phyloP scores from a whole-genome alignment of 257 asterid species.

The Solanum microdontum region DNA sequence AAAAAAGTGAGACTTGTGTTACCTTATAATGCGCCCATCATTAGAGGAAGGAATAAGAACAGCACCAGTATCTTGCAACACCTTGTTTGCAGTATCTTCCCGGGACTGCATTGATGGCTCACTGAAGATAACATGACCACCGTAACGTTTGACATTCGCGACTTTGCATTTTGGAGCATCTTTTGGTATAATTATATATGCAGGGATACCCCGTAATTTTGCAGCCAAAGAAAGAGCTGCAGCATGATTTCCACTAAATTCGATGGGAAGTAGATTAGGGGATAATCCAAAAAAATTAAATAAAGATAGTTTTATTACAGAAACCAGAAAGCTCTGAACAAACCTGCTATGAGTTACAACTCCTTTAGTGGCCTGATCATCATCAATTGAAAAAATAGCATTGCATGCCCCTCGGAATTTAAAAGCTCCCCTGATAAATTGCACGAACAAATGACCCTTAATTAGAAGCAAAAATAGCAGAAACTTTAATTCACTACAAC shows the following conservation, averaged over 20 bases:
- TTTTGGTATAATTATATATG: slow-evolving; percentile 67
- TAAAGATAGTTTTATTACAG: not conserved
- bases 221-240: slow-evolving; percentile 98
- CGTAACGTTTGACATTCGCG: slow-evolving; percentile 74
- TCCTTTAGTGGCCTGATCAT: slow-evolving; percentile 67
- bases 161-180: slow-evolving; percentile 91
- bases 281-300: slow-evolving; percentile 4
- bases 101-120: slow-evolving; percentile 57
- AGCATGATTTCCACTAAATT: slow-evolving; percentile 89
- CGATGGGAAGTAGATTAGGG: slow-evolving; percentile 11
- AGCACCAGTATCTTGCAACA: slow-evolving; percentile 61
- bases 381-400: slow-evolving; percentile 78
- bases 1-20: not conserved
- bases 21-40: slow-evolving; percentile 79
- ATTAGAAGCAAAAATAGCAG: not conserved
- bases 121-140: slow-evolving; percentile 78
- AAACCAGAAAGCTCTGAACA: not conserved
- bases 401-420: slow-evolving; percentile 94
- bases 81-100: slow-evolving; percentile 65
- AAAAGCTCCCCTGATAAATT: slow-evolving; percentile 67
- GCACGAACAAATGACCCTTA: not conserved
- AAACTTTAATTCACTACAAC: not conserved
- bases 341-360: slow-evolving; percentile 96
- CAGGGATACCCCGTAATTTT: slow-evolving; percentile 72
- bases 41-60: slow-evolving; percentile 83